Evolutionary conservation across 441 rosid species (phyloP).

Genomic region (Kokia cookei): DNA sequence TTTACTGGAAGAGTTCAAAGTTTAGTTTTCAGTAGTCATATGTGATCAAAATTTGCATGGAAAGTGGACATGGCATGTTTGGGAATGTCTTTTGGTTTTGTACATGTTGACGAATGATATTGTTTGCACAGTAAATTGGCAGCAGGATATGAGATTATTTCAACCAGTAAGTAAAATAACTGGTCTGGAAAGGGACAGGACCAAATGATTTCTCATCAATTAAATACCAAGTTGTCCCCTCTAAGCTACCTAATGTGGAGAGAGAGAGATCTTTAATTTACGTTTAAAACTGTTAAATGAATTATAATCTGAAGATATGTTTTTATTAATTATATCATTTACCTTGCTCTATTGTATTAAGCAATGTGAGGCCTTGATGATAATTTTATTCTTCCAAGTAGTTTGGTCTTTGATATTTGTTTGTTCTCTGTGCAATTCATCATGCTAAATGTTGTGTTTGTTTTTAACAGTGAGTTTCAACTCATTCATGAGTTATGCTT

Average conservation of each 20-base stretch:
- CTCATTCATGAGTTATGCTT: conserved; percentile 99
- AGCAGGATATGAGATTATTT: background rate
- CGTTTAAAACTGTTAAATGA: background rate
- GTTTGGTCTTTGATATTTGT: background rate
- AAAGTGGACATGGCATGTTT: background rate
- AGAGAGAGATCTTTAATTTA: background rate
- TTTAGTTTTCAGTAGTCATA: background rate
- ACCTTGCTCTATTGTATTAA: conserved; percentile 11
- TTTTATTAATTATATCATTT: background rate
- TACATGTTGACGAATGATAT: background rate
- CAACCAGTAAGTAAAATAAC: background rate
- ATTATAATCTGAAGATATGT: background rate
- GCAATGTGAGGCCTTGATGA: background rate
- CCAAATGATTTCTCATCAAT: background rate
- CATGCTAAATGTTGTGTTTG: conserved; percentile 17
- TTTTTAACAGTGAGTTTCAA: conserved; percentile 90
- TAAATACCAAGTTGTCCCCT: background rate
- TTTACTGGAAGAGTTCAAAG: background rate
- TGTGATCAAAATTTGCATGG: background rate
- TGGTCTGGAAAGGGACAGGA: background rate
- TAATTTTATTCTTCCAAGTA: background rate
- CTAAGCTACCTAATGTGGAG: background rate
- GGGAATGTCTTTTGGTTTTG: background rate
- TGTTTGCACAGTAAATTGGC: background rate
- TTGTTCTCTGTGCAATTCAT: conserved; percentile 8